Conservation (phyloP, 1,284 basidiomycete genomes). For the Austroboletus olivaceoglutinosus region DNA sequence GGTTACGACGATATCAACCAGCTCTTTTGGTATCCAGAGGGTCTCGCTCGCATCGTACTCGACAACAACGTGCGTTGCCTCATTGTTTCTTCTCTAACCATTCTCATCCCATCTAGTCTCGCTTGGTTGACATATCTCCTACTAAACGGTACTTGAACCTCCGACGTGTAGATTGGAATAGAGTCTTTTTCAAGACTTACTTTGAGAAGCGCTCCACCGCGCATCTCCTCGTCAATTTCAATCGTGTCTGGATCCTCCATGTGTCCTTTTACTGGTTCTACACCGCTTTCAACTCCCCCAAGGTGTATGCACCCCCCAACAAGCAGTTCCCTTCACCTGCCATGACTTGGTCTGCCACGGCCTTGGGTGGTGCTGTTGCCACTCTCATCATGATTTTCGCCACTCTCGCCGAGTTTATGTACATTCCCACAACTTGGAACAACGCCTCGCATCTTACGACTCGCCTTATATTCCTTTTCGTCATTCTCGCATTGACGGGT, state of each 20-base stretch:
- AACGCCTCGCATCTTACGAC: conserved; percentile 93
- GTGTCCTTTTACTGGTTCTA: conserved; percentile 91
- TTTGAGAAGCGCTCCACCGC: conserved; percentile 90
- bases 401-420: conserved; percentile 88
- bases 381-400: conserved; percentile 89
- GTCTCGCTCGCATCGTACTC: conserved; percentile 88
- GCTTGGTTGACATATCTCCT: conserved; percentile 86
- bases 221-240: conserved; percentile 95
- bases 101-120: conserved; percentile 53
- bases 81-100: neutral
- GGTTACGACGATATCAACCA: conserved; percentile 99
- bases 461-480: conserved; percentile 80
- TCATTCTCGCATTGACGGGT: conserved; percentile 82
- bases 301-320: conserved; percentile 76
- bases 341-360: conserved; percentile 93
- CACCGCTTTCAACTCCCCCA: conserved; percentile 95
- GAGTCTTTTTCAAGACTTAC: conserved; percentile 96
- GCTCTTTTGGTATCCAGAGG: conserved; percentile 99
- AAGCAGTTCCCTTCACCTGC: conserved; percentile 60
- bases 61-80: conserved; percentile 71
- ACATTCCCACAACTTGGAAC: conserved; percentile 98
- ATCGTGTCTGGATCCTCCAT: conserved; percentile 95
- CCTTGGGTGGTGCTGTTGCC: conserved; percentile 87
- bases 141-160: conserved; percentile 91
- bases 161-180: conserved; percentile 86